Conservation (phyloP, 768 basidiomycete genomes). For the Chlorophyllum brunneum region DNA sequence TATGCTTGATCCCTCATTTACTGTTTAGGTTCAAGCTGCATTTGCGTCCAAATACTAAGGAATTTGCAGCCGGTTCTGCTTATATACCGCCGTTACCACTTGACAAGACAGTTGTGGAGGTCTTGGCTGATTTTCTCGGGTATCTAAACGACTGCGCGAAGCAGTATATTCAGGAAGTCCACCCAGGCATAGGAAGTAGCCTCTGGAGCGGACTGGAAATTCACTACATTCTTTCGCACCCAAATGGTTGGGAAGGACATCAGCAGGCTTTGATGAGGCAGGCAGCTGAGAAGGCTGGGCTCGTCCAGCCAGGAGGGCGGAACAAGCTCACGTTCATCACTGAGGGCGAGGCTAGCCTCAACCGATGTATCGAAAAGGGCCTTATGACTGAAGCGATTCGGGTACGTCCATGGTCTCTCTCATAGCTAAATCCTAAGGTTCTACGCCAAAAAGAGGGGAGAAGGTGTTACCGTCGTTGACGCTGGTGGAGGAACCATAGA, state of each 20-base stretch:
- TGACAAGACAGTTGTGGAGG: constrained; percentile 32
- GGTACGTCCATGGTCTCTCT: constrained; percentile 15
- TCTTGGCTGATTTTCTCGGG: constrained; percentile 44
- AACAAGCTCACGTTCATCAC: constrained; percentile 47
- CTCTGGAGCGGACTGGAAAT: constrained; percentile 45
- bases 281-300: constrained; percentile 48
- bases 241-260: constrained; percentile 56
- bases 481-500: constrained; percentile 62
- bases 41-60: constrained; percentile 22
- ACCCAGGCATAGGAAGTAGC: constrained; percentile 30
- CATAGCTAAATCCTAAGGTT: background rate
- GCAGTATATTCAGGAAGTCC: constrained; percentile 43
- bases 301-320: constrained; percentile 36
- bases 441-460: constrained; percentile 26
- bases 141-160: constrained; percentile 43
- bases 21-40: constrained; percentile 36
- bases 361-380: constrained; percentile 45
- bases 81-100: constrained; percentile 36
- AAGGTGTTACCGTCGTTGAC: constrained; percentile 50
- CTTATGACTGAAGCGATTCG: constrained; percentile 30
- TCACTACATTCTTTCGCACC: constrained; percentile 51
- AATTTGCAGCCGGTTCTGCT: constrained; percentile 4
- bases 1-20: too few relatives aligned
- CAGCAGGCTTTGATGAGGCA: constrained; percentile 51
- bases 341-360: constrained; percentile 56